Conservation (phyloP, 2,329 filamentous ascomycete species). For the Albophoma yamanashiensis region DNA sequence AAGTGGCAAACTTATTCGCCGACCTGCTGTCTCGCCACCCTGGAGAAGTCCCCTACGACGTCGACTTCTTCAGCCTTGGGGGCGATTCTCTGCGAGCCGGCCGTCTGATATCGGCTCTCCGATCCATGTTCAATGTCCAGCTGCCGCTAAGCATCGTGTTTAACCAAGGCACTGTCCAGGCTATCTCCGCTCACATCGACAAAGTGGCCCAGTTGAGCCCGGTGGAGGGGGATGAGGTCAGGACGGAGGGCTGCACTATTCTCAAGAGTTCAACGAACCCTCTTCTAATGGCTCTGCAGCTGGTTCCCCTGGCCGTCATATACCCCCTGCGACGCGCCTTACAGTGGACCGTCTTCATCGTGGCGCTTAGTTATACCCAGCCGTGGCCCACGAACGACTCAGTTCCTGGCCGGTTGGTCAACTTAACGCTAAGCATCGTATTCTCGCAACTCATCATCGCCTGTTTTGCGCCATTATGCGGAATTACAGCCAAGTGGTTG, state of each 20-base stretch:
- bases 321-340: conserved; percentile 40
- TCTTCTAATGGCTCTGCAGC: conserved; percentile 36
- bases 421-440: conserved; percentile 33
- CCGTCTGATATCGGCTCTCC: conserved; percentile 36
- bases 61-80: conserved; percentile 41
- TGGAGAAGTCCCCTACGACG: conserved; percentile 25
- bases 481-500: conserved; percentile 42
- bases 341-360: conserved; percentile 42
- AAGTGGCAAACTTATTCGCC: conserved; percentile 32
- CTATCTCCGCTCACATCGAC: conserved; percentile 27
- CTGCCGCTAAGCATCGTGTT: conserved; percentile 42
- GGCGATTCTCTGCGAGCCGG: conserved; percentile 45
- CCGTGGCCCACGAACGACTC: conserved; percentile 25
- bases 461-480: conserved; percentile 30
- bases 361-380: conserved; percentile 30
- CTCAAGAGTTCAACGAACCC: conserved; percentile 38
- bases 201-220: conserved; percentile 10
- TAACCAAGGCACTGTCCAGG: conserved; percentile 31
- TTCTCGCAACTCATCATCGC: conserved; percentile 28
- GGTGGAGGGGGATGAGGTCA: conserved; percentile 2
- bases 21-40: conserved; percentile 28
- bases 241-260: conserved; percentile 23
- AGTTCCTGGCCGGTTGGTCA: conserved; percentile 34
- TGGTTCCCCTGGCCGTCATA: conserved; percentile 36
- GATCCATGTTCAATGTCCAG: conserved; percentile 35